Conservation (phyloP, 805 yeast species). For the Metschnikowia lachancei region DNA sequence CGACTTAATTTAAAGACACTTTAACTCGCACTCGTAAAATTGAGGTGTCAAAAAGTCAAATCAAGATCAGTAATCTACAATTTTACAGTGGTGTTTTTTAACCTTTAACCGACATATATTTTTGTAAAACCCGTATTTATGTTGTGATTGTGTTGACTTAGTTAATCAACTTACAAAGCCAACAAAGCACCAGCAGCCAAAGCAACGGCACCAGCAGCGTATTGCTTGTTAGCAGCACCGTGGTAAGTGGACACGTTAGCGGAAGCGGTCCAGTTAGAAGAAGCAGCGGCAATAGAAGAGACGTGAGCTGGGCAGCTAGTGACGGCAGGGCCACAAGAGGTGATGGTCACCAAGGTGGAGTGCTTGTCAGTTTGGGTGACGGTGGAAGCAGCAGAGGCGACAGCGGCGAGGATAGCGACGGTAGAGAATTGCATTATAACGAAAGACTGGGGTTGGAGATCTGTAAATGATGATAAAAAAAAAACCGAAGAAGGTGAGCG, state of each 20-base stretch:
- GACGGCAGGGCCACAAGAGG: slow-evolving; percentile 44
- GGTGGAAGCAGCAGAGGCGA: slow-evolving; percentile 37
- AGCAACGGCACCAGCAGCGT: slow-evolving; percentile 47
- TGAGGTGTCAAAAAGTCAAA: background rate
- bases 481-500: slow-evolving; percentile 11
- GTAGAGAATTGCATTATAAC: slow-evolving; percentile 48
- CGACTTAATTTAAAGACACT: no score
- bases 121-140: slow-evolving; percentile 3
- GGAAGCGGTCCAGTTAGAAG: slow-evolving; percentile 20
- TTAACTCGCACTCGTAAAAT: background rate
- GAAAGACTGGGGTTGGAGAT: slow-evolving; percentile 29
- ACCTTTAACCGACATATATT: slow-evolving; percentile 3
- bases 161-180: slow-evolving; percentile 26
- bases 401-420: slow-evolving; percentile 34
- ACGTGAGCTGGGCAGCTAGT: slow-evolving; percentile 47
- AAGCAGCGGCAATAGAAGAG: slow-evolving; percentile 10
- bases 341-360: slow-evolving; percentile 46
- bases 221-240: slow-evolving; percentile 34
- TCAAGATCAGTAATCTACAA: background rate
- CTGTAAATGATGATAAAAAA: slow-evolving; percentile 22
- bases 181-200: slow-evolving; percentile 49
- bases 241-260: slow-evolving; percentile 34
- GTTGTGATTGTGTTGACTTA: background rate
- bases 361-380: slow-evolving; percentile 24
- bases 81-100: background rate